These are phyloP conservation scores for Euphorbia tirucalli DNA, from an alignment of 345 rosid species.

Conservation along the genomic window DNA sequence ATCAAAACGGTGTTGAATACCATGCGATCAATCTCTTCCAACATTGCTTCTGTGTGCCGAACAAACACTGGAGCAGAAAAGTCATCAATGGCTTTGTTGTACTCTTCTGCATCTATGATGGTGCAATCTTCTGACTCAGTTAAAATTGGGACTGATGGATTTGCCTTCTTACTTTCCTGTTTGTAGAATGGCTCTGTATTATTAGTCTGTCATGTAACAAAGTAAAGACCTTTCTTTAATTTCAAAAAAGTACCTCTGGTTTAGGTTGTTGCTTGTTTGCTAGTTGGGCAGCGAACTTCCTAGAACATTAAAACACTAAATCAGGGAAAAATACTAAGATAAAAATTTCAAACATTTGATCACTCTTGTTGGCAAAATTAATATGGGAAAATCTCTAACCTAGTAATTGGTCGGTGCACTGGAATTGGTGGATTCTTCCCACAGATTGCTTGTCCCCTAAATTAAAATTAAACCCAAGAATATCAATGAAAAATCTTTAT, in stretches of 20 bases:
- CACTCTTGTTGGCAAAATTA: not conserved
- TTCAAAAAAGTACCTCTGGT: constrained; percentile 43
- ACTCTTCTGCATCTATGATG: constrained; percentile 52
- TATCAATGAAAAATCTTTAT: not conserved
- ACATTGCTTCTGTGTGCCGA: constrained; percentile 85
- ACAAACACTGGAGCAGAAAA: constrained; percentile 75
- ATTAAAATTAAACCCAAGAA: not conserved
- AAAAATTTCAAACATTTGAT: not conserved
- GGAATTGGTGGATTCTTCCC: constrained; percentile 54
- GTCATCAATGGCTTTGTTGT: constrained; percentile 33
- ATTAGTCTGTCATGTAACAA: not conserved
- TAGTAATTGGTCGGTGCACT: constrained; percentile 77
- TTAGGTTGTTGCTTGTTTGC: constrained; percentile 55
- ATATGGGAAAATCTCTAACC: constrained; percentile 40
- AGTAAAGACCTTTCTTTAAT: constrained; percentile 8
- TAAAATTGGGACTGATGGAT: constrained; percentile 19
- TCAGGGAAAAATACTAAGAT: not conserved
- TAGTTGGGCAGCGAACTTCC: constrained; percentile 79
- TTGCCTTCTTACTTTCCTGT: constrained; percentile 49
- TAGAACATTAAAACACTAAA: constrained; percentile 12
- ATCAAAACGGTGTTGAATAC: constrained; percentile 31
- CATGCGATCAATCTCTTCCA: constrained; percentile 86
- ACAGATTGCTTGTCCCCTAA: constrained; percentile 45
- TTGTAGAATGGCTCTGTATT: not conserved
- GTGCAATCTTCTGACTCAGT: constrained; percentile 38